Evolutionary conservation across 495 filamentous ascomycete species (phyloP), one percentile per base, ranked within the genome.

Genomic region (Poronia punctata): DNA sequence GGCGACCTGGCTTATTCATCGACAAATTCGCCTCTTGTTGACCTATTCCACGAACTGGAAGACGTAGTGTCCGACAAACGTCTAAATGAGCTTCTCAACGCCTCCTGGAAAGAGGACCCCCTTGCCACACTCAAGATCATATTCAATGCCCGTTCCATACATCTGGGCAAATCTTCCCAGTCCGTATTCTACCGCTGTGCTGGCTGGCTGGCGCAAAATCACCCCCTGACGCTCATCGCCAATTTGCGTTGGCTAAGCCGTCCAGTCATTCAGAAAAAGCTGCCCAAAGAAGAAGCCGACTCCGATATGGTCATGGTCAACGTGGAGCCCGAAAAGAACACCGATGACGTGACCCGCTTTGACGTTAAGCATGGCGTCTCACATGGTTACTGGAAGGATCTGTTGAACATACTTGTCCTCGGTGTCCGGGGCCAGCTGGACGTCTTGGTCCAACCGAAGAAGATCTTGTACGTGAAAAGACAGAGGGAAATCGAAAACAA

Each of bases 371-470:
- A 62, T 31, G 67, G 67, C 14, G 63, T 58, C n/a, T 52, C 65
- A 11, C 68, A 71, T 32, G 67, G 70, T 7, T 73, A 74, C 48
- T 72, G 67, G 64, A 68, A 71, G 43, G 68, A 72, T 40, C 53
- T 72, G 14, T 50, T 70, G 15, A 75, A 74, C 44, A 57, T 73
- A 19, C 48, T 75, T 6, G 61, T 48, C 5, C 53, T 75, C 2
- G 54, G 57, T 4, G 64, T 50, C 2, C 18, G 59, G 66, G 43
- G 49, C 52, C 44, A 60, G 41, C 53, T 71, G 8, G 43, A 53
- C 18, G 43, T 53, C 1, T 38, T 57, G 8, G 11, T 20, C 11
- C 27, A 30, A 1, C 26, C 25, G 29, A 38, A 14, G 5, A 7
- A 14, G 22, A 16, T 40, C 4, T 9, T 22, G 10, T 12, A 31